Conservation (phyloP, 2,329 filamentous ascomycete genomes). For the Diaporthe sp. region DNA sequence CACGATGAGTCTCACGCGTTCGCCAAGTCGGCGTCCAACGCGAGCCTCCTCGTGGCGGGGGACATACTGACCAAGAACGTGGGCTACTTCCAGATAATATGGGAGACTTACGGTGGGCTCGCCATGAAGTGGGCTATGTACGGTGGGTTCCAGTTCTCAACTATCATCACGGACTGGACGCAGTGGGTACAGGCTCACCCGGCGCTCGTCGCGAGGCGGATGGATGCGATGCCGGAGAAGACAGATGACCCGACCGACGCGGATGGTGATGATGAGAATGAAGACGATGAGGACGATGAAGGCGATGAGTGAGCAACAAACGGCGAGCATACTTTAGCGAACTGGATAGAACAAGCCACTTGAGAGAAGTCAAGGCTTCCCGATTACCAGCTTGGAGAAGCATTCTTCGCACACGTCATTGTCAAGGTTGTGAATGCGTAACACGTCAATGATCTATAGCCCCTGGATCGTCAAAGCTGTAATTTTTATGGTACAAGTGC, state of each 20-base stretch:
- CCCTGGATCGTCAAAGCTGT: conserved; percentile 28
- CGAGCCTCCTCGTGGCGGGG: conserved; percentile 77
- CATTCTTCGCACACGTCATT: background rate
- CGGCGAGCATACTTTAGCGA: background rate
- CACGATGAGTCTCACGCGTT: conserved; percentile 78
- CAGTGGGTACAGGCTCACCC: conserved; percentile 68
- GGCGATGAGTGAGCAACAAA: background rate
- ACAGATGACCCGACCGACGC: background rate
- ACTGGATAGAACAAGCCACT: background rate
- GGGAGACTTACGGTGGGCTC: conserved; percentile 66
- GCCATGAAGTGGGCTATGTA: conserved; percentile 52
- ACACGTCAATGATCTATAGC: conserved; percentile 45
- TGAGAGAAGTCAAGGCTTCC: background rate
- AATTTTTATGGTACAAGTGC: conserved; percentile 18
- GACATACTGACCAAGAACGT: conserved; percentile 68
- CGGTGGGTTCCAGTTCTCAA: conserved; percentile 51
- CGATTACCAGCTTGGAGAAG: background rate
- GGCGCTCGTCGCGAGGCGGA: conserved; percentile 29
- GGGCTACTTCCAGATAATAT: conserved; percentile 45
- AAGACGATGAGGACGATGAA: background rate
- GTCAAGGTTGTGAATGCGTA: background rate
- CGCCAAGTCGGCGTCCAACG: conserved; percentile 80
- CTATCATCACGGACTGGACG: conserved; percentile 80
- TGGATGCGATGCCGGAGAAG: conserved; percentile 10
- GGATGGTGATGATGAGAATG: background rate